Evolutionary conservation across 2,329 filamentous ascomycete genomes (phyloP).

Genomic region (Coniella lustricola): DNA sequence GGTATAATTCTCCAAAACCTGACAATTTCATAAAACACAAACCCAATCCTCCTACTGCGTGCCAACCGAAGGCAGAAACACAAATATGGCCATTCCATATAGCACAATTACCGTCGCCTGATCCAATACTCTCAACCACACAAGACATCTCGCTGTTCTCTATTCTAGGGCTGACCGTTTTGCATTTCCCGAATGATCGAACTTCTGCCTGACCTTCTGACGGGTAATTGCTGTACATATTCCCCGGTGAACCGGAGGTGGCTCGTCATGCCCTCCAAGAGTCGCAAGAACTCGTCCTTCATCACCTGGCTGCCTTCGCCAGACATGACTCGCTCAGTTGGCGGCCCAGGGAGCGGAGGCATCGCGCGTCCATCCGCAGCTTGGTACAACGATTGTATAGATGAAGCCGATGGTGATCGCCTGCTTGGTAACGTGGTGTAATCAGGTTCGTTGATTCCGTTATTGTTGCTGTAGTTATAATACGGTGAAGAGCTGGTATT

Average conservation of each 20-base stretch:
- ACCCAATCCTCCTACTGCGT: too few species aligned
- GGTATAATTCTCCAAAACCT: too few species aligned
- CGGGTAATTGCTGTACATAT: slow-evolving; percentile 24
- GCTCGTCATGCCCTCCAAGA: slow-evolving; percentile 28
- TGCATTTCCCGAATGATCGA: slow-evolving; percentile 13
- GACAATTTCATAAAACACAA: too few species aligned
- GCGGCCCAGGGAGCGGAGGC: slow-evolving; percentile 37
- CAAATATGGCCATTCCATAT: too few species aligned
- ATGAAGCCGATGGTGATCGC: slow-evolving; percentile 9
- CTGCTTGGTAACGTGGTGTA: slow-evolving; percentile 17
- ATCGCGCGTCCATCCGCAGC: slow-evolving; percentile 20
- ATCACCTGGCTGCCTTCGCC: slow-evolving; percentile 26
- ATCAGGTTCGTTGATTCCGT: slow-evolving; percentile 4
- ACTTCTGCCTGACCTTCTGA: slow-evolving; percentile 15
- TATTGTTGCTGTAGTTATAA: neutral
- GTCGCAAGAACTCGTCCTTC: slow-evolving; percentile 26
- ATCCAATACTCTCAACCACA: too few species aligned
- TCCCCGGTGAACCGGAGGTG: slow-evolving; percentile 27
- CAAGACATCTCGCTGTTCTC: too few species aligned
- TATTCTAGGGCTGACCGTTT: slow-evolving; percentile 2
- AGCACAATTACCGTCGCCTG: too few species aligned
- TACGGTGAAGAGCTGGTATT: neutral
- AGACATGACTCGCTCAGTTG: slow-evolving; percentile 43
- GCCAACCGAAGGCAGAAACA: too few species aligned
- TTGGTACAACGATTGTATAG: slow-evolving; percentile 13